Conservation (phyloP, 2,329 filamentous ascomycete genomes). For the Cercospora canescens region DNA sequence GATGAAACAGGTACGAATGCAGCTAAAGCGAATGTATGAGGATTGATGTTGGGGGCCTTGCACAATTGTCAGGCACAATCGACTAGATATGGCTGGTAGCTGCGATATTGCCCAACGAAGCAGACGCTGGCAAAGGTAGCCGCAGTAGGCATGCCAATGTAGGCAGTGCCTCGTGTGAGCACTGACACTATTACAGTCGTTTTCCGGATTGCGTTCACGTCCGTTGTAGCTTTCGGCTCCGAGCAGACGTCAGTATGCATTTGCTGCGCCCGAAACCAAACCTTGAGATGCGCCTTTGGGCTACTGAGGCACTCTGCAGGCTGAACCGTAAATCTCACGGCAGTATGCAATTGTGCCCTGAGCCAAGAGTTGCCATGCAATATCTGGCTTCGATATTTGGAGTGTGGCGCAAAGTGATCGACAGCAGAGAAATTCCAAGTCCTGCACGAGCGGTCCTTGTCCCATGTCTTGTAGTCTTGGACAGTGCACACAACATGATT, state of each 20-base stretch:
- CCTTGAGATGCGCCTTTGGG: background rate
- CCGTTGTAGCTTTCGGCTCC: background rate
- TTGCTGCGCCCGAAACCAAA: constrained; percentile 8
- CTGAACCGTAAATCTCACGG: background rate
- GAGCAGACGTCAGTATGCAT: constrained; percentile 12
- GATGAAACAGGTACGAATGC: constrained; percentile 6
- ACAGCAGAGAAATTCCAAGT: background rate
- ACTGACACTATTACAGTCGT: constrained; percentile 1
- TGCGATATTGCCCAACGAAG: background rate
- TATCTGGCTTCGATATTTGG: background rate
- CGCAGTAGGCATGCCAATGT: constrained; percentile 7
- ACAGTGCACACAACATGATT: background rate
- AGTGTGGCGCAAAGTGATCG: constrained; percentile 11
- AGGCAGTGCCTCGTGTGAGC: constrained; percentile 11
- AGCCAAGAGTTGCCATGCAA: constrained; percentile 8
- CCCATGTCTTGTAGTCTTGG: constrained; percentile 9
- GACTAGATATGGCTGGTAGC: background rate
- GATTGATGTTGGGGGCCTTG: background rate
- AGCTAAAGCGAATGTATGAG: constrained; percentile 3
- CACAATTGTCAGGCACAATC: background rate
- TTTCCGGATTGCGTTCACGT: background rate
- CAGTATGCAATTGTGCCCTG: background rate
- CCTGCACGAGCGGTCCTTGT: constrained; percentile 16
- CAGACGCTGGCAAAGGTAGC: background rate
- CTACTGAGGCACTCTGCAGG: background rate